These are phyloP conservation scores for Cicer judaicum DNA, from an alignment of 306 rosid genomes.

Conservation along the genomic window DNA sequence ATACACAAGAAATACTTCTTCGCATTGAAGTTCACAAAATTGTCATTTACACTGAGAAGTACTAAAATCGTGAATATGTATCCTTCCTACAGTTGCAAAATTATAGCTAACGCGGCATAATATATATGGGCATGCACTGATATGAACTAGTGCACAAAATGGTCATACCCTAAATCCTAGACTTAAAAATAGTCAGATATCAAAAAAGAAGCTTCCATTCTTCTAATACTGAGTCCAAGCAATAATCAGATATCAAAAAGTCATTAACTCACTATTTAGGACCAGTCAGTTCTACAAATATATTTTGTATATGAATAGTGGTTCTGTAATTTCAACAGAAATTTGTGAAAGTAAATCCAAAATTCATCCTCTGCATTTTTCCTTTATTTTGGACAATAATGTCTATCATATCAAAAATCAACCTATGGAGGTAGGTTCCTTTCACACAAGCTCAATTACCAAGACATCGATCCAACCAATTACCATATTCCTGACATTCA, in stretches of 20 bases:
- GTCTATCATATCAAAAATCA: neutral
- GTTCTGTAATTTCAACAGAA: slow-evolving; percentile 7
- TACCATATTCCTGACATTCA: neutral
- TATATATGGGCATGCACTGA: slow-evolving; percentile 11
- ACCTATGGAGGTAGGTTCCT: neutral
- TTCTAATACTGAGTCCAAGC: neutral
- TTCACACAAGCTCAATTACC: neutral
- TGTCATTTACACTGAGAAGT: neutral
- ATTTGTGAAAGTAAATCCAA: neutral
- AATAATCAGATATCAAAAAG: neutral
- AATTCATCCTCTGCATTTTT: slow-evolving; percentile 3
- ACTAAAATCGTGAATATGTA: neutral
- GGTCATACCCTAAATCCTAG: too few species aligned
- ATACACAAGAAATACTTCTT: neutral
- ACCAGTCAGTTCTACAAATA: slow-evolving; percentile 19
- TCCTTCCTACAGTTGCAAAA: neutral
- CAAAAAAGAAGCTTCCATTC: slow-evolving; percentile 5
- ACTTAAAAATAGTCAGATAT: too few species aligned
- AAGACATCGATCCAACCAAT: neutral
- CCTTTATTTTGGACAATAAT: slow-evolving; percentile 1
- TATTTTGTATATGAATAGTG: slow-evolving; percentile 5
- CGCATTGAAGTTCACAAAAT: slow-evolving; percentile 12
- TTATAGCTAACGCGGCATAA: neutral
- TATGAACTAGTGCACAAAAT: too few species aligned
- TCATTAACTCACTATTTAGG: neutral